Evolutionary conservation across 345 rosid genomes (phyloP).

Genomic region (Ceriops decandra): DNA sequence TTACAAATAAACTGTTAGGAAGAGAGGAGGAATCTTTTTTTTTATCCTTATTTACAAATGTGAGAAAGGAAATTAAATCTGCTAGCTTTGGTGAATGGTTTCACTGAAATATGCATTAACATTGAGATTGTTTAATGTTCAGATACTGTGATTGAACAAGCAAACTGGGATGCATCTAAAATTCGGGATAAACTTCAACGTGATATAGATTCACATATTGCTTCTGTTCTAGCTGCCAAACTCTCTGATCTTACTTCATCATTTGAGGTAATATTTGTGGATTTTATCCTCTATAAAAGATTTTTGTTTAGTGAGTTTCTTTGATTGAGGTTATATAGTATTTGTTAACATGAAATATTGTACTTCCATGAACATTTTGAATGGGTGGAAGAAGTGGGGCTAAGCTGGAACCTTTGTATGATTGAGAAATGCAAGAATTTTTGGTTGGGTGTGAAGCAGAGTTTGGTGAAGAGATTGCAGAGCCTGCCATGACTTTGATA

Average conservation of each 20-base stretch:
- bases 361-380: background rate
- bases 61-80: background rate
- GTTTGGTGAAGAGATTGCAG: background rate
- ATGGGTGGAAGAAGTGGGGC: too few species aligned
- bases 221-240: constrained; percentile 73
- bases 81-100: background rate
- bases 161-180: constrained; percentile 90
- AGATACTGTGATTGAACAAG: constrained; percentile 84
- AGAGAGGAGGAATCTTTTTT: background rate
- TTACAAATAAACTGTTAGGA: background rate
- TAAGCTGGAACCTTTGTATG: background rate
- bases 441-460: background rate
- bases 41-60: background rate
- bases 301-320: background rate
- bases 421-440: background rate
- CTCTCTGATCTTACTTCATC: constrained; percentile 69
- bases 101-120: constrained; percentile 1
- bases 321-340: background rate
- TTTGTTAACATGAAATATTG: background rate
- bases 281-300: background rate
- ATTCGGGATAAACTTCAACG: constrained; percentile 70
- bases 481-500: too few species aligned
- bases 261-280: constrained; percentile 56
- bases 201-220: constrained; percentile 82
- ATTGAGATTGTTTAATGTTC: constrained; percentile 17